Base-by-base conservation (phyloP, 1,284 basidiomycete genomes). In the Tilletia horrida region DNA sequence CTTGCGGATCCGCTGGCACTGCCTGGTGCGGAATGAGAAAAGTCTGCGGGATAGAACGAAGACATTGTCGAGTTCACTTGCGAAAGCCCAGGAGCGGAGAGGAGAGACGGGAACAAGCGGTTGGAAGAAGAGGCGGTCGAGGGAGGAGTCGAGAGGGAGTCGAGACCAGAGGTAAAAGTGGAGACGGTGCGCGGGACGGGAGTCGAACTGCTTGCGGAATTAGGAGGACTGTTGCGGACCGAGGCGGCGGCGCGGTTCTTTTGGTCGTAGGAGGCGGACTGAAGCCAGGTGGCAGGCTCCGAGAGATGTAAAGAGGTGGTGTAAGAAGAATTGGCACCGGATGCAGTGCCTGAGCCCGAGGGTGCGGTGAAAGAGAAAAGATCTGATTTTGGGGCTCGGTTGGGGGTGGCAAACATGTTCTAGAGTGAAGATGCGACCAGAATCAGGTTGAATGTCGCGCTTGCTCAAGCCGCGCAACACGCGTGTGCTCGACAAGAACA, bases 361-460 rank as follows among this genome's bases (percentile, higher is more conserved):
- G 55, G 27, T 40, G 27, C 55, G 55, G 50, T 21, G 50, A 52
- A 25, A 35, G 55, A 59, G 31, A 59, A 40, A 21, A 59, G 35
- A 40, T 29, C 31, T 31, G 55, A 35, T 21, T 35, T 59, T 25
- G 55, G 35, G 18, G 55, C 31, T 59, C 55, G 55, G n/a, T 31
- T 35, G 11, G 55, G 31, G 29, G 55, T 59, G 55, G 55, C 27
- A 59, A 59, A 59, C 55, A 59, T 59, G 55, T 35, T 59, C 55
- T 29, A 18, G 27, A 8, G 52, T 40, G 35, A 11, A 11, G 11
- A 11, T 6, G 35, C 35, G 35, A 40, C 6, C 35, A 40, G 35
- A 11, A 40, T 40, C 35, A 23, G 18, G 16, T 6, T 48, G 6
- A 4, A 6, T 48, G 45, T 18, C 16, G 18, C 18, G 45, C 45